These are phyloP conservation scores for Przewalskia tangutica DNA, from an alignment of 257 asterid genomes.

Conservation along the genomic window DNA sequence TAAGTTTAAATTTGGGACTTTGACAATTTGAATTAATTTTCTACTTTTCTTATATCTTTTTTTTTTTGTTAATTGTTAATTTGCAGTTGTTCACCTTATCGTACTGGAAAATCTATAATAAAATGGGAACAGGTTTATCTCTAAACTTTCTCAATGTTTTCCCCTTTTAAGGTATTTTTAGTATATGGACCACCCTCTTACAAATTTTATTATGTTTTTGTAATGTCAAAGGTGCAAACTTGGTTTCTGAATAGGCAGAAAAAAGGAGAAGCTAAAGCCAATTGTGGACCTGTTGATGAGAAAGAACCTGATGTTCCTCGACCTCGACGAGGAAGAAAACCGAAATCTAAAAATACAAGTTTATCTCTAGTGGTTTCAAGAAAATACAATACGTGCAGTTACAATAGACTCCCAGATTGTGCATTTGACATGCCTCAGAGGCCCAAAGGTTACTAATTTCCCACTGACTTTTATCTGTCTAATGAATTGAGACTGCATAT, in stretches of 20 bases:
- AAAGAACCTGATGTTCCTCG: conserved; percentile 1
- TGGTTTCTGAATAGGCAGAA: conserved; percentile 51
- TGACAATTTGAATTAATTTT: neutral
- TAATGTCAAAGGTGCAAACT: conserved; percentile 40
- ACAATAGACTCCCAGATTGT: neutral
- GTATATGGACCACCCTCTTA: neutral
- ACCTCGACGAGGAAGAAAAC: conserved; percentile 15
- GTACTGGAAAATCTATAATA: conserved; percentile 33
- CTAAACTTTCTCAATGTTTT: neutral
- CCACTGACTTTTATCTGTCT: neutral
- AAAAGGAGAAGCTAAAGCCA: conserved; percentile 15
- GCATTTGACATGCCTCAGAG: conserved; percentile 5
- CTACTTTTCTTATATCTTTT: neutral
- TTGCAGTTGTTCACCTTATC: conserved; percentile 50
- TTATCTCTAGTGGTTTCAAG: conserved; percentile 4
- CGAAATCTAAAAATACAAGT: conserved; percentile 25
- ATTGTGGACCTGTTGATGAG: neutral
- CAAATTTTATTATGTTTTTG: neutral
- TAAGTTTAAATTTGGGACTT: neutral
- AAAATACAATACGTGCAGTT: neutral
- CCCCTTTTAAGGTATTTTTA: neutral
- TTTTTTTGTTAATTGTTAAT: neutral
- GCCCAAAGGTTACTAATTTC: conserved; percentile 1
- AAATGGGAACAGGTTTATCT: conserved; percentile 64
- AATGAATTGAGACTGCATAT: neutral